These are phyloP conservation scores for Heterobasidion parviporum DNA, from an alignment of 1,284 basidiomycete genomes.

Conservation along the genomic window DNA sequence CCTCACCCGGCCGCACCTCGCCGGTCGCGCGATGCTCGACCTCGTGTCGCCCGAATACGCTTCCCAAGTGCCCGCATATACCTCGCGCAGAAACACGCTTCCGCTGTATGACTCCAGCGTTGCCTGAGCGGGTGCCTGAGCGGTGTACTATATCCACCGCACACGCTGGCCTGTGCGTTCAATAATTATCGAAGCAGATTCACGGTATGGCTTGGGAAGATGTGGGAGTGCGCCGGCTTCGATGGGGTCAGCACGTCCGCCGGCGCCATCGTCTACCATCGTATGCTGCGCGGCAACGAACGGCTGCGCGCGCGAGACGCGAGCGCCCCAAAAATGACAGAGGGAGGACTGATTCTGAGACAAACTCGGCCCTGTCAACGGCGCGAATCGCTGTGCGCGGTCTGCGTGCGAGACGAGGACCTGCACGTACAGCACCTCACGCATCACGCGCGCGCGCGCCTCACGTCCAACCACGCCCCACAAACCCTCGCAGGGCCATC, in stretches of 20 bases:
- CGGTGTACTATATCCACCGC: background rate
- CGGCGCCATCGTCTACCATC: background rate
- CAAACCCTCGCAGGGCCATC: no score
- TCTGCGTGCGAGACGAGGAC: background rate
- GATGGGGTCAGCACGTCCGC: background rate
- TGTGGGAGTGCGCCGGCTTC: background rate
- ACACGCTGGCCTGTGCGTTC: background rate
- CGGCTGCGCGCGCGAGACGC: background rate
- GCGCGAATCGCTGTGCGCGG: background rate
- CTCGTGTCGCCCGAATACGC: background rate
- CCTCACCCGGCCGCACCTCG: background rate
- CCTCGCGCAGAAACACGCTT: background rate
- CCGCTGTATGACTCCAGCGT: background rate
- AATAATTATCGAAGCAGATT: background rate
- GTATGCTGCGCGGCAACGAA: background rate
- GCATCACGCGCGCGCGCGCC: no score
- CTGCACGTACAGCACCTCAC: no score
- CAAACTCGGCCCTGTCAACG: background rate
- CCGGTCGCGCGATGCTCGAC: background rate
- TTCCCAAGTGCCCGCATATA: background rate
- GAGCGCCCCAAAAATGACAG: background rate
- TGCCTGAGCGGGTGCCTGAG: background rate
- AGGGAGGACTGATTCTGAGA: background rate
- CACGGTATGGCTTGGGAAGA: background rate
- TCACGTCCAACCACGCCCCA: no score